These are phyloP conservation scores for Datisca glomerata DNA, from an alignment of 306 rosid species.

Conservation along the genomic window DNA sequence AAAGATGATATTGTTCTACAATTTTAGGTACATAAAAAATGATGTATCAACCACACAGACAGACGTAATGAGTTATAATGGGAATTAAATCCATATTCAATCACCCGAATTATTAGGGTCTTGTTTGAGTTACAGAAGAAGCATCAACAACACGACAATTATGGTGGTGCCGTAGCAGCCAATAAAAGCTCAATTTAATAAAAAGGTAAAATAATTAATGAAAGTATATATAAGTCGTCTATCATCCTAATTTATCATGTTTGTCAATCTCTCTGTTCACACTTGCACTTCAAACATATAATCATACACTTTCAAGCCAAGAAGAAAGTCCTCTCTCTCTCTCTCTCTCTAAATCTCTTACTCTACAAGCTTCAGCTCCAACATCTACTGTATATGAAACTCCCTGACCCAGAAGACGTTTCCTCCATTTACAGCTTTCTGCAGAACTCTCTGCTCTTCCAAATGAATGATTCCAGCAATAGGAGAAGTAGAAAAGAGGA, in stretches of 20 bases:
- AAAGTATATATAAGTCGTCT: not conserved
- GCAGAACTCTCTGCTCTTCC: slow-evolving; percentile 9
- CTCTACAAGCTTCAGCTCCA: not conserved
- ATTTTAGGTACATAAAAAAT: too few species aligned
- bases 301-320: slow-evolving; percentile 6
- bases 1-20: too few species aligned
- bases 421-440: slow-evolving; percentile 8
- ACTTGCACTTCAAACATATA: slow-evolving; percentile 18
- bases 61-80: too few species aligned
- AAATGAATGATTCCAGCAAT: slow-evolving; percentile 23
- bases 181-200: not conserved
- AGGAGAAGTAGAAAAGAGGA: slow-evolving; percentile 22
- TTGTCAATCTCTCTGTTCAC: slow-evolving; percentile 23
- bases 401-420: slow-evolving; percentile 9
- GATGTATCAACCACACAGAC: too few species aligned
- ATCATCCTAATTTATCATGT: not conserved
- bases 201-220: too few species aligned
- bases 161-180: not conserved
- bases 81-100: too few species aligned
- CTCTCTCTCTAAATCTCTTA: not conserved
- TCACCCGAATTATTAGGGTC: too few species aligned
- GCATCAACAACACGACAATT: too few species aligned
- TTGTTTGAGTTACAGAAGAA: too few species aligned
- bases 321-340: not conserved
- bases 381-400: not conserved